Percentiles rank a stretch among this genome's conserved stretches.
Evolutionary conservation across 2,329 filamentous ascomycete species (phyloP).

Genomic region (Bimuria novae-zelandiae): DNA sequence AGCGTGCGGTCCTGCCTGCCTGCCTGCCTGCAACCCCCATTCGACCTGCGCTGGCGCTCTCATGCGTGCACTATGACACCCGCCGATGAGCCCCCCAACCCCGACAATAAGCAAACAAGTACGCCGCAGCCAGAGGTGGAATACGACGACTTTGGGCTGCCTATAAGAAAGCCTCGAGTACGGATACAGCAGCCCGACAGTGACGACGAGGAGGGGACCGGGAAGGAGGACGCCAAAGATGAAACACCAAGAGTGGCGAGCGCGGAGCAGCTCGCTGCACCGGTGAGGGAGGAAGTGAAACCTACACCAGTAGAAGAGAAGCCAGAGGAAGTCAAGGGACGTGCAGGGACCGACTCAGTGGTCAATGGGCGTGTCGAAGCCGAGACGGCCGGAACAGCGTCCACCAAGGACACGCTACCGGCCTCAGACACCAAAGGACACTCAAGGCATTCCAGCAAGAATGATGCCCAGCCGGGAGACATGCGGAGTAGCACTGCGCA

Average conservation of each 20-base stretch:
- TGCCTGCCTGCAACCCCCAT: background rate
- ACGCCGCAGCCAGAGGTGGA: conserved; percentile 45
- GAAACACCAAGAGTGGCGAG: conserved; percentile 28
- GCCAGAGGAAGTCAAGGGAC: conserved; percentile 11
- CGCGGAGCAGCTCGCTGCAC: conserved; percentile 34
- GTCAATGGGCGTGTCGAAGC: conserved; percentile 21
- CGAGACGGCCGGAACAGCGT: conserved; percentile 13
- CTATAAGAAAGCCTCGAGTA: conserved; percentile 57
- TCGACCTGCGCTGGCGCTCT: background rate
- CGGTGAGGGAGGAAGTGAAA: conserved; percentile 22
- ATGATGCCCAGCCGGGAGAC: conserved; percentile 4
- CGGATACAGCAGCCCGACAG: conserved; percentile 31
- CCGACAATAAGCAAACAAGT: conserved; percentile 24
- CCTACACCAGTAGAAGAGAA: conserved; percentile 11
- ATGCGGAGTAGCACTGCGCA: conserved; percentile 17
- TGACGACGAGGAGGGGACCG: conserved; percentile 28
- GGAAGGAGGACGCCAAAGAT: conserved; percentile 36
- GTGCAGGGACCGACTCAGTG: conserved; percentile 15
- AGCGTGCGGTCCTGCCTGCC: background rate
- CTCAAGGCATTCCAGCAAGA: background rate
- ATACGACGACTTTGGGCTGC: conserved; percentile 73
- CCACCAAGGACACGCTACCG: conserved; percentile 14
- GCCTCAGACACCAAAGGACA: conserved; percentile 7
- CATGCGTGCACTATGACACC: conserved; percentile 24
- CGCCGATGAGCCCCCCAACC: conserved; percentile 32